Conservation (phyloP, 768 basidiomycete genomes). For the Kwoniella sp. region DNA sequence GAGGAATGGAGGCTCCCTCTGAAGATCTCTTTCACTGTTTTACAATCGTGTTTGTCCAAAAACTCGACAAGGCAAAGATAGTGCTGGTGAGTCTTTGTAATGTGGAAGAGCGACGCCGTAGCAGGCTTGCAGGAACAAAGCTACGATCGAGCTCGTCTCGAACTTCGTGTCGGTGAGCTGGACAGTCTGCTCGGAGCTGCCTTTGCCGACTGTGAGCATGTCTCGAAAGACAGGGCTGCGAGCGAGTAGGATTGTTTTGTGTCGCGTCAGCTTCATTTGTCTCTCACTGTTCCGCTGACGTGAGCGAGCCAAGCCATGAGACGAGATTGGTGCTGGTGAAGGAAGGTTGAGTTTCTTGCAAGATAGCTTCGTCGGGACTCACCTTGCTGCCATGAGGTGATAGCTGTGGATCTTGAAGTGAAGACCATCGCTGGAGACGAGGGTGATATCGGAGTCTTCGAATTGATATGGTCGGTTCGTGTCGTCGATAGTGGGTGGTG, state of each 20-base stretch:
- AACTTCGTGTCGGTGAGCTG: background rate
- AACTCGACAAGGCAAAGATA: background rate
- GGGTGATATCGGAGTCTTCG: constrained; percentile 3
- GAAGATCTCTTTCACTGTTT: background rate
- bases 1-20: background rate
- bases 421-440: constrained; percentile 8
- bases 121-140: background rate
- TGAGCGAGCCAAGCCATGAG: too few species aligned
- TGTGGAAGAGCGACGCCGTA: background rate
- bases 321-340: too few species aligned
- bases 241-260: background rate
- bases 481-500: background rate
- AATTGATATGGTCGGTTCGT: background rate
- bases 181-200: background rate
- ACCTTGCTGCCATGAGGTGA: constrained; percentile 3
- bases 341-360: too few species aligned
- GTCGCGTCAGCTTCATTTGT: background rate
- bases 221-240: constrained; percentile 1
- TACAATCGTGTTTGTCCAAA: background rate
- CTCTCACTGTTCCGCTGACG: too few species aligned
- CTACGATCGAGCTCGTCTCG: background rate
- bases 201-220: background rate
- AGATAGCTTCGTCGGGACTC: background rate
- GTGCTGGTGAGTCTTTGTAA: background rate
- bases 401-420: constrained; percentile 9